Percentiles rank a stretch among this genome's conserved stretches.
Conservation (phyloP, 768 basidiomycete genomes). For the Tricholoma furcatifolium region DNA sequence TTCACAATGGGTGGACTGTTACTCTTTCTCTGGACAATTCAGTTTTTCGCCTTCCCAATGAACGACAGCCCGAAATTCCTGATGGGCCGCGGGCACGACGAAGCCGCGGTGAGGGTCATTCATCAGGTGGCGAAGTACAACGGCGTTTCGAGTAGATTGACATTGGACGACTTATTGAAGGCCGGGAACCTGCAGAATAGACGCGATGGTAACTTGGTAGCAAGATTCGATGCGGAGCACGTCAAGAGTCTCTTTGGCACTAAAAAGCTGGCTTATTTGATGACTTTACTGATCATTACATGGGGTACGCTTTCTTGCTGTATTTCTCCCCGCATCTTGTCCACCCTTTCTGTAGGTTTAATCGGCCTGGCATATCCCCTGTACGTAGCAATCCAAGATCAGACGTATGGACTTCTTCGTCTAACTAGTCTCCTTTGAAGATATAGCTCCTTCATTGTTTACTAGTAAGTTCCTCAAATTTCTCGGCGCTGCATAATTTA, state of each 20-base stretch:
- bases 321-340: background rate
- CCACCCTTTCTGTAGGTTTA: conserved; percentile 40
- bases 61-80: conserved; percentile 73
- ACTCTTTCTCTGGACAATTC: conserved; percentile 57
- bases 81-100: conserved; percentile 65
- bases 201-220: background rate
- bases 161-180: conserved; percentile 46
- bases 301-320: conserved; percentile 34
- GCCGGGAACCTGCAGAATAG: conserved; percentile 18
- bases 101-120: conserved; percentile 58
- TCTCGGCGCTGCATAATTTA: background rate
- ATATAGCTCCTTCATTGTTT: conserved; percentile 57
- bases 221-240: conserved; percentile 35
- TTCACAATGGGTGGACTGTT: conserved; percentile 72
- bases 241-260: conserved; percentile 64
- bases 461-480: conserved; percentile 36
- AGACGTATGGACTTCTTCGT: too few relatives aligned
- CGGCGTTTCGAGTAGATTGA: conserved; percentile 45
- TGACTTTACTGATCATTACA: conserved; percentile 57
- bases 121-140: conserved; percentile 64
- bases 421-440: conserved; percentile 1
- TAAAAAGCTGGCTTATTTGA: conserved; percentile 62
- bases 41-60: conserved; percentile 66
- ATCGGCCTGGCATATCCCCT: conserved; percentile 79
- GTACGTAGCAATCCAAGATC: conserved; percentile 48